phyloP scores from a whole-genome alignment of 345 rosid genomes.

The Linum usitatissimum region DNA sequence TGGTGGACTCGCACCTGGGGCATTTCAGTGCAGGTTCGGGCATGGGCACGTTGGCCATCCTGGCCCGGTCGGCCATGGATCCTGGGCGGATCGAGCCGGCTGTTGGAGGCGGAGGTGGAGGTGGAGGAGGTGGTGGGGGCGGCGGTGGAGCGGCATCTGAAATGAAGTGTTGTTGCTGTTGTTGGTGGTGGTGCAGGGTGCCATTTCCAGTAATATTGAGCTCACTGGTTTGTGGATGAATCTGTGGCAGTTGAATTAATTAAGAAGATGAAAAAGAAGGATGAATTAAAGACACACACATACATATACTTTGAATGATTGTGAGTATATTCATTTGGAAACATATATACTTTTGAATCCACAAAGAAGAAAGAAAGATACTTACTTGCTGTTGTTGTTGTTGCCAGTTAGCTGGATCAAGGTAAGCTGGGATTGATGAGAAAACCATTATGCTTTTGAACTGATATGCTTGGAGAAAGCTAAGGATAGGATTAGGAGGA shows the following conservation, averaged over 20 bases:
- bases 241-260: slow-evolving; percentile 26
- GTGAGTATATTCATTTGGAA: too few species aligned
- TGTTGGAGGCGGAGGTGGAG: slow-evolving; percentile 20
- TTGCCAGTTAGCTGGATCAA: slow-evolving; percentile 97
- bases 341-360: too few species aligned
- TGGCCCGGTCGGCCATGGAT: slow-evolving; percentile 90
- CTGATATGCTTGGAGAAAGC: slow-evolving; percentile 14
- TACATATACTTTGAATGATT: too few species aligned
- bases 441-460: slow-evolving; percentile 50
- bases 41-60: slow-evolving; percentile 67
- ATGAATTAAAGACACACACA: too few species aligned
- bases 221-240: slow-evolving; percentile 22
- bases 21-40: slow-evolving; percentile 73
- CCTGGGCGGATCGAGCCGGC: slow-evolving; percentile 67
- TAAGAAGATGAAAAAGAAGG: slow-evolving; percentile 7
- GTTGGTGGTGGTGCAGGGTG: background rate
- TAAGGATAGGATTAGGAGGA: background rate
- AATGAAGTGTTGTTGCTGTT: background rate
- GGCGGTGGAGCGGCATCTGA: slow-evolving; percentile 26
- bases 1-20: slow-evolving; percentile 88
- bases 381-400: slow-evolving; percentile 54
- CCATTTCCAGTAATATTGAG: slow-evolving; percentile 3
- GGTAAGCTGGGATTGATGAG: slow-evolving; percentile 84
- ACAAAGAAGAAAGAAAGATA: too few species aligned
- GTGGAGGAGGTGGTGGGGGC: slow-evolving; percentile 39